phyloP scores from a whole-genome alignment of 1,139 yeast genomes.

The Lodderomyces pseudojiufengensis region DNA sequence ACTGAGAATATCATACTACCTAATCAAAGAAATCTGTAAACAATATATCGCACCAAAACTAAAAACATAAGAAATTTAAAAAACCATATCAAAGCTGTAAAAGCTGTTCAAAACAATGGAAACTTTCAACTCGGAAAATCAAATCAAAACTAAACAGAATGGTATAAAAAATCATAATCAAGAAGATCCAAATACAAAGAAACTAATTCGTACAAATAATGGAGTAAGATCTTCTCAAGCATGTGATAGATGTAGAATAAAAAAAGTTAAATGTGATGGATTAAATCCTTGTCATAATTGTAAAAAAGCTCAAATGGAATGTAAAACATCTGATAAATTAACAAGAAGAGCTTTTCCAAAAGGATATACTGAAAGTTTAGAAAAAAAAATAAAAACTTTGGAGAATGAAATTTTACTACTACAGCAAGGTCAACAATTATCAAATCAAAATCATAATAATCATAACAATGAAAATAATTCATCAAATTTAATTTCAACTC shows the following conservation, averaged over 20 bases:
- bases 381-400: constrained; percentile 53
- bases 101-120: no score
- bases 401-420: no score
- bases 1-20: no score
- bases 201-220: no score
- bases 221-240: constrained; percentile 60
- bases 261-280: constrained; percentile 77
- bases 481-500: background rate
- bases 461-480: background rate
- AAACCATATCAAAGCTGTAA: no score
- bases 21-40: no score
- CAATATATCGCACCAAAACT: no score
- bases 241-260: constrained; percentile 74
- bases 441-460: background rate
- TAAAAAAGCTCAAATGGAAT: constrained; percentile 57
- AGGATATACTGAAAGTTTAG: constrained; percentile 73
- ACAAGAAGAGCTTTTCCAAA: constrained; percentile 72
- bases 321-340: constrained; percentile 68
- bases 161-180: no score
- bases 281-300: constrained; percentile 69
- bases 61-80: no score
- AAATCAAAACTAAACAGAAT: no score
- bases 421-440: constrained; percentile 6
- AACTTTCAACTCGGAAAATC: no score
- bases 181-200: no score